phyloP scores from a whole-genome alignment of 2,329 filamentous ascomycete genomes.

The Xylariaceae sp. region DNA sequence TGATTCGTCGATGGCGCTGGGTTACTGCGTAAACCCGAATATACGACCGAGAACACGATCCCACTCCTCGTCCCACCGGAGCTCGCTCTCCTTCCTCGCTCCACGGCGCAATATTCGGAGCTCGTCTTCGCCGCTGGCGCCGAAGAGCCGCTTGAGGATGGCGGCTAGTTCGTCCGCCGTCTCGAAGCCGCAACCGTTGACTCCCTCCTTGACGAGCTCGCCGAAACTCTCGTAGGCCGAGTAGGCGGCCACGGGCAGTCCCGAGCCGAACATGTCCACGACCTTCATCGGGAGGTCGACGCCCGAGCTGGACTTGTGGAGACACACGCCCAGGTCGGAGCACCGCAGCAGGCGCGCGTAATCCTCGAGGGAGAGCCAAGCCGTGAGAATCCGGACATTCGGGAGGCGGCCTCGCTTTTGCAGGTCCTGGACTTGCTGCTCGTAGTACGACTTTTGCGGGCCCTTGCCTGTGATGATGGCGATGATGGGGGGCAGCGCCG shows the following conservation, averaged over 20 bases:
- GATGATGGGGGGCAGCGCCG: conserved; percentile 58
- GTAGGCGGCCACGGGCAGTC: conserved; percentile 86
- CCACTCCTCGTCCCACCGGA: conserved; percentile 93
- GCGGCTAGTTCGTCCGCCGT: conserved; percentile 61
- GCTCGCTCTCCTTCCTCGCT: conserved; percentile 66
- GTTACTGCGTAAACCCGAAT: conserved; percentile 47
- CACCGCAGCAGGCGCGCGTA: conserved; percentile 81
- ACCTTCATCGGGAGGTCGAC: conserved; percentile 99
- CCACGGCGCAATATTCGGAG: conserved; percentile 62
- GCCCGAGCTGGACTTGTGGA: conserved; percentile 90
- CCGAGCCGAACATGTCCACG: conserved; percentile 97
- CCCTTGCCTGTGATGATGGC: conserved; percentile 95
- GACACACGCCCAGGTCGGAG: conserved; percentile 82
- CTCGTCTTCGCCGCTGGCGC: conserved; percentile 46
- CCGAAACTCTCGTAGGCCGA: conserved; percentile 79
- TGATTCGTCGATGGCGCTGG: background rate
- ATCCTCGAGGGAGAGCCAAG: conserved; percentile 78
- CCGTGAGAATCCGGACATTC: conserved; percentile 69
- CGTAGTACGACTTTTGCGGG: conserved; percentile 73
- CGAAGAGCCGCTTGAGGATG: conserved; percentile 62
- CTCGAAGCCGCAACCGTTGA: conserved; percentile 82
- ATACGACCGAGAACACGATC: conserved; percentile 72
- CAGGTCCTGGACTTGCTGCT: conserved; percentile 60
- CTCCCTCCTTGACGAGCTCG: conserved; percentile 82
- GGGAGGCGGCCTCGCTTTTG: conserved; percentile 59